Evolutionary conservation across 116 monocot genomes (phyloP), one percentile per base, ranked within the genome.

Genomic region (Dioscorea cayenensis): DNA sequence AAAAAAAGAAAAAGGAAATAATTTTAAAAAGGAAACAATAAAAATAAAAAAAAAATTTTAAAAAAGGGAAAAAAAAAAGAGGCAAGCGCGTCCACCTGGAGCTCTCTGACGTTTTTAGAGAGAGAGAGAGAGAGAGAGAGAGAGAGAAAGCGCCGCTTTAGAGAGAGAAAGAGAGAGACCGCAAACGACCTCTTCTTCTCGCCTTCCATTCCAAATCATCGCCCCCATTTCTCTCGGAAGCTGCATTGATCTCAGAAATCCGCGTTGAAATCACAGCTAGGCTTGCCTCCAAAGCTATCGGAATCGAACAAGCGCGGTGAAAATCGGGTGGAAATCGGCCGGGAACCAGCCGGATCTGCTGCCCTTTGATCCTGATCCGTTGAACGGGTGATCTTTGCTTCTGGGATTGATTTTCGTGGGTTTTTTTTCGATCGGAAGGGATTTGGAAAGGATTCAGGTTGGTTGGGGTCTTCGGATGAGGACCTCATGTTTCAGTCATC

Each of bases 401-500:
- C 19, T 16, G 4, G 55, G 55, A 55, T 55, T 16, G 55, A 55
- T 55, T 55, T 14, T 55, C 10, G 12, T 19, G 5, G 55, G 55
- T n/a, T 5, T 55, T 55, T n/a, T 62, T 7, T 27, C 21, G 62
- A 23, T 62, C 23, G 62, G 62, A 62, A 16, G 55, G 18, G 55
- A 55, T 55, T 55, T 55, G 55, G 55, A 16, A 16, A 14, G 5
- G 3, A 18, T n/a, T 19, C 4, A 55, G 55, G 55, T 55, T 12
- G 62, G 23, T 22, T 10, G 62, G 28, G 65, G 67, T 22, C 38
- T 59, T 63, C 63, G 73, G 69, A 69, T 51, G 69, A 69, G 52
- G 51, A 68, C 67, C 67, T 19, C 69, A 82, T 82, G 78, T 83
- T 83, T 61, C 79, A 71, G 60, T 79, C 79, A 62, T 60, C 79